Base-by-base conservation (phyloP, 768 basidiomycete species). In the Psilocybe cyanescens region DNA sequence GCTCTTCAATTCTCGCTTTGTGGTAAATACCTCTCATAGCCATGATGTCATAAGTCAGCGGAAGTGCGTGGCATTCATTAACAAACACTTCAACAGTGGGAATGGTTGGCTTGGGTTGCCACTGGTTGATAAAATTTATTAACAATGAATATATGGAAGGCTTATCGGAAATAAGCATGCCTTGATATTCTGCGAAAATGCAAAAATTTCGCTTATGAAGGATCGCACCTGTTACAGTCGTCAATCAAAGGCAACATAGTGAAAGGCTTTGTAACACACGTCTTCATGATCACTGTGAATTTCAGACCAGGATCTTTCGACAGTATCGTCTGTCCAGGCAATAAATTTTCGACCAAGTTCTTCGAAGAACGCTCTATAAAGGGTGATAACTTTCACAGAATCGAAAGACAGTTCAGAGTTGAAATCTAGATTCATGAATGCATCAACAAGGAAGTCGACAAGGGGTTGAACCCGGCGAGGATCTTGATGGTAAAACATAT, bases 341-440 rank as follows among this genome's bases (percentile, higher is more conserved):
- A 82, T 75, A 70, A 94, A 96, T 65, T 92, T 92, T 81, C 93
- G 89, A 14, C 87, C 87, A 4, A 94, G 79, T 58, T 87, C 87
- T 68, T 91, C 86, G 62, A 89, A 88, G 66, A 91, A 85, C 0
- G 86, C 84, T 24, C 88, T 79, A 76, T 89, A 87, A 59, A 92
- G 79, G 17, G 86, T 83, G 7, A 90, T 76, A 19, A 86, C 78
- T 67, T 93, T 91, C 44, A 89, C 79, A 6, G 87, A 86, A 68
- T 94, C 91, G 70, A 94, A 92, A 5, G 94, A 89, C 41, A 92
- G 87, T 70, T 94, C 92, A 17, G 86, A 82, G 64, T 91, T 87
- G 75, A 88, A 94, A 68, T 97, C 94, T 39, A 89, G 79, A 8
- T 78, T 76, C 4, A 82, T 73, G 69, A 91, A 91, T 31, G 86